Base-by-base conservation (phyloP, 2,329 filamentous ascomycete genomes). In the Trichoderma sp. region DNA sequence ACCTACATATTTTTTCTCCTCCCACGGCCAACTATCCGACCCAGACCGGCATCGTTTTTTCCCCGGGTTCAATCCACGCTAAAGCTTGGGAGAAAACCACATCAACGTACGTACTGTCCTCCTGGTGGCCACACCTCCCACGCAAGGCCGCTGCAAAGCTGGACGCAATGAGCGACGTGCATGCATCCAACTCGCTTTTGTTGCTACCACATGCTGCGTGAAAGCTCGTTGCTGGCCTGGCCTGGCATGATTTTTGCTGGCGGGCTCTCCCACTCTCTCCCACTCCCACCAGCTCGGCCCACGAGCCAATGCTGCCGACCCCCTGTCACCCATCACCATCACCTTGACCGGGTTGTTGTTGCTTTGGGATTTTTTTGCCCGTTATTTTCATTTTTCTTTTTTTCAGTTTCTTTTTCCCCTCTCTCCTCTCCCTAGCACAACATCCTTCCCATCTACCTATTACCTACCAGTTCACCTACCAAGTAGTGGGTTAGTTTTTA, bases 101-200 rank as follows among this genome's bases (percentile, higher is more conserved):
- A 41, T 18, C 27, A 41, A 56, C 60, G 60, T 35, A 65, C 27
- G 69, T 72, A 65, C 29, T 24, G 27, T 64, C 41, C 18, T 59
- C 64, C 18, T 75, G 69, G 59, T 38, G 69, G 41, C 72, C 72
- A 69, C 72, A 69, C 59, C 53, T 65, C 16, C 24, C 60, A 35
- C 60, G 29, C 60, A 33, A 31, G 16, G 38, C 31, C 31, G 60
- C 60, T 63, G 69, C 69, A 65, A 6, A 66, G 50, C 41, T 73
- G 18, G 38, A 73, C 69, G 69, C 73, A 75, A 64, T 31, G 60
- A 75, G 74, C 67, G 74, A 72, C 74, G 62, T 75, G 74, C 74
- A 75, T 75, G 63, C 67, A 72, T 65, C 41, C 38, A 59, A 62
- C 38, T 66, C 65, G 33, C 65, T 3, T 41, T 38, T 65, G 41